Conservation (phyloP, 2,329 filamentous ascomycete genomes). For the Diplodia intermedia region DNA sequence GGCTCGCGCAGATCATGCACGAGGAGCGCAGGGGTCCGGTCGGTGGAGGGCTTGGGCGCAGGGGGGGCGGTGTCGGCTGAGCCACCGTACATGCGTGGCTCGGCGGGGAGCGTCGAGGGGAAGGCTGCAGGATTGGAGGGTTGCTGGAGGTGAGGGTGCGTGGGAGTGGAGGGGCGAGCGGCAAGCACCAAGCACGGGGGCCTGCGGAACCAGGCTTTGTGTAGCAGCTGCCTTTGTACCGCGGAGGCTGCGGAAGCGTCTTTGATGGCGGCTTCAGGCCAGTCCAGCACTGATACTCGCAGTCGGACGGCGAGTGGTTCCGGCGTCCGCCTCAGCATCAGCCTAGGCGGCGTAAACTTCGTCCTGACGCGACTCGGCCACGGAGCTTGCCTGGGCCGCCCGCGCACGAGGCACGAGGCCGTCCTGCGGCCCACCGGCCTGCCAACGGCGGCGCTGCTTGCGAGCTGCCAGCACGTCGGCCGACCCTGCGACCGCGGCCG, state of each 20-base stretch:
- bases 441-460: conserved; percentile 9
- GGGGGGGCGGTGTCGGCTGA: conserved; percentile 26
- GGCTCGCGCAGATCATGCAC: conserved; percentile 28
- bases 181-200: not conserved
- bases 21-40: conserved; percentile 28
- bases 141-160: not conserved
- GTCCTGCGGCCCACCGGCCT: conserved; percentile 16
- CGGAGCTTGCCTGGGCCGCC: conserved; percentile 15
- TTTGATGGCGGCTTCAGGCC: conserved; percentile 2
- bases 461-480: conserved; percentile 15
- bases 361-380: not conserved
- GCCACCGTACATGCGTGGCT: conserved; percentile 28
- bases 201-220: conserved; percentile 11
- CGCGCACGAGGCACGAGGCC: conserved; percentile 10
- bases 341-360: not conserved
- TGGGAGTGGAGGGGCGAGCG: not conserved
- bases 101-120: conserved; percentile 9
- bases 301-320: conserved; percentile 17
- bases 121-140: not conserved
- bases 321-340: conserved; percentile 6
- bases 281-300: conserved; percentile 17
- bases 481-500: not conserved
- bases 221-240: conserved; percentile 19
- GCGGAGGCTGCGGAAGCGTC: conserved; percentile 14
- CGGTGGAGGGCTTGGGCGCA: conserved; percentile 20